Percentiles rank a stretch among this genome's conserved stretches.
Conservation (phyloP, 495 filamentous ascomycete genomes). For the Delitschia confertaspora region DNA sequence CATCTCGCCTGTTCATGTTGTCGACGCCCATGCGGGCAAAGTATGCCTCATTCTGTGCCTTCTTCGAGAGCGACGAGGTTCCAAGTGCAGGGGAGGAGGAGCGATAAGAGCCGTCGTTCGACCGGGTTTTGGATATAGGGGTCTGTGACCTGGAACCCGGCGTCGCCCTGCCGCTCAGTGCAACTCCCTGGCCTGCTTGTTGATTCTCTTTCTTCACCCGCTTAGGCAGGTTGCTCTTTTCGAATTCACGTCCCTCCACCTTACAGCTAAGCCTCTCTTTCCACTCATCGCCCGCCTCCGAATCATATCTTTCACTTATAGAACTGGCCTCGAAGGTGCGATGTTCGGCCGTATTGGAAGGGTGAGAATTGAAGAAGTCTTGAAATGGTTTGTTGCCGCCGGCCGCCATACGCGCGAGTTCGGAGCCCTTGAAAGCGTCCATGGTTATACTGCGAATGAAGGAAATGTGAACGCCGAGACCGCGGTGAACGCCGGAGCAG, state of each 20-base stretch:
- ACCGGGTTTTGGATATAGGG: conserved; percentile 20
- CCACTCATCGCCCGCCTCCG: conserved; percentile 85
- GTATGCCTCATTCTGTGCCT: conserved; percentile 74
- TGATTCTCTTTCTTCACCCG: conserved; percentile 32
- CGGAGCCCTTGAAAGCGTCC: conserved; percentile 88
- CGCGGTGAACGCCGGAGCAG: conserved; percentile 90
- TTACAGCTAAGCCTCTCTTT: conserved; percentile 83
- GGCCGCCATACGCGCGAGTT: conserved; percentile 76
- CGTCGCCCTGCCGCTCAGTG: conserved; percentile 22
- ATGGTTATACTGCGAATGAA: conserved; percentile 95
- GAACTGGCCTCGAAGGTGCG: conserved; percentile 60
- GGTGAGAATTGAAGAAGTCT: conserved; percentile 67
- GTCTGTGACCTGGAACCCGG: conserved; percentile 32
- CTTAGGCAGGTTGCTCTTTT: conserved; percentile 46
- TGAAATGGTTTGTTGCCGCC: conserved; percentile 85
- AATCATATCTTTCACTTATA: conserved; percentile 77
- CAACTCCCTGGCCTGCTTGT: not conserved
- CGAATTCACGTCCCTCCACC: conserved; percentile 76
- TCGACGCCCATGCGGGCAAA: conserved; percentile 73
- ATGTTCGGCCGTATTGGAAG: conserved; percentile 49
- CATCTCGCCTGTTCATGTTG: conserved; percentile 66
- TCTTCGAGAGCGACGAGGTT: conserved; percentile 33
- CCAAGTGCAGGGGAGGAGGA: conserved; percentile 29
- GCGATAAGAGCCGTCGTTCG: conserved; percentile 28
- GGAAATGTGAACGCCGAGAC: conserved; percentile 93